Conservation (phyloP, 192 early-diverging fungal genomes). For the Mortierella hygrophila region DNA sequence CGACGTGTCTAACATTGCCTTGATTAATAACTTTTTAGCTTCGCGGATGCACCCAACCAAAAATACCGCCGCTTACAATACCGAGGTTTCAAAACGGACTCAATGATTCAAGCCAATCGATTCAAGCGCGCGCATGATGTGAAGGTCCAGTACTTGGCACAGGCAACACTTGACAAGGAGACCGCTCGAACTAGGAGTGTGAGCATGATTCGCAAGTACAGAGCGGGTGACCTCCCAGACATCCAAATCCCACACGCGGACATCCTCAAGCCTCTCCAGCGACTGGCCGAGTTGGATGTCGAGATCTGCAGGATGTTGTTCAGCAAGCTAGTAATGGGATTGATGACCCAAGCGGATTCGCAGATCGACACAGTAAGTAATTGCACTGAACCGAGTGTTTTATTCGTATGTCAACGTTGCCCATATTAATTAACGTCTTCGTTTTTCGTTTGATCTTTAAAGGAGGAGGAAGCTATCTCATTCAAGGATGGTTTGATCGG, state of each 20-base stretch:
- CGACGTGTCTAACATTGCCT: background rate
- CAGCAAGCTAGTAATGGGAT: constrained; percentile 53
- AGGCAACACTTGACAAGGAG: constrained; percentile 52
- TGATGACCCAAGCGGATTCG: constrained; percentile 43
- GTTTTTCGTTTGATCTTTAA: background rate
- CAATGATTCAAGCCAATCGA: constrained; percentile 3
- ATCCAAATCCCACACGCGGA: constrained; percentile 78
- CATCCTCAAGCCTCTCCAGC: constrained; percentile 75
- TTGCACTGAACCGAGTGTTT: background rate
- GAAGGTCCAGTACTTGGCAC: constrained; percentile 12
- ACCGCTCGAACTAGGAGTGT: constrained; percentile 65
- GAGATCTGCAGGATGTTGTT: constrained; percentile 69
- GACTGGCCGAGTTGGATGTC: constrained; percentile 67
- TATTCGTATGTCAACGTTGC: background rate
- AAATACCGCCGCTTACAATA: constrained; percentile 38
- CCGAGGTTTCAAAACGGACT: constrained; percentile 8
- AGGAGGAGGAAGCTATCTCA: constrained; percentile 32
- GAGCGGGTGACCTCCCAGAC: constrained; percentile 83
- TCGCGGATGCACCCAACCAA: background rate
- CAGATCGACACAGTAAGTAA: constrained; percentile 44
- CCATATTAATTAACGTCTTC: background rate
- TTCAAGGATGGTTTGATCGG: constrained; percentile 45
- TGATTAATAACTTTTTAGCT: background rate
- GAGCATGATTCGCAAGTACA: constrained; percentile 71
- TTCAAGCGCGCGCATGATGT: constrained; percentile 31